Percentiles rank a stretch among this genome's conserved stretches.
Evolutionary conservation across 768 basidiomycete species (phyloP).

Genomic region (Pisolithus albus): DNA sequence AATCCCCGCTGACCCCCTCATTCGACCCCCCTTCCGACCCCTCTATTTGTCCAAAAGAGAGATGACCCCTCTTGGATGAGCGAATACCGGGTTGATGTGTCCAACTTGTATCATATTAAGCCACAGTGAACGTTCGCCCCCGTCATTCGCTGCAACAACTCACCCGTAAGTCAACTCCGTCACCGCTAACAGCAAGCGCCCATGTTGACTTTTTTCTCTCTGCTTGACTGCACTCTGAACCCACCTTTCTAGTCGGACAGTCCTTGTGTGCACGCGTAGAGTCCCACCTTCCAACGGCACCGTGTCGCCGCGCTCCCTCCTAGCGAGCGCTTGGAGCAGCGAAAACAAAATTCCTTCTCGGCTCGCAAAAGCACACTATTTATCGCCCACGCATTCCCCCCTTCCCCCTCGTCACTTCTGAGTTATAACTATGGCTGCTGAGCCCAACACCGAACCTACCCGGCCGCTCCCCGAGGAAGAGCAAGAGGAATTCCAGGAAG

Average conservation of each 20-base stretch:
- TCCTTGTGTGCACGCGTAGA: not conserved
- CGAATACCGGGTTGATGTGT: no score
- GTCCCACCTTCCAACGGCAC: conserved; percentile 3
- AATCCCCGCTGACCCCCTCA: not conserved
- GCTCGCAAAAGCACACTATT: no score
- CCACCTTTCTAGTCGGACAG: not conserved
- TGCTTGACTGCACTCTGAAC: not conserved
- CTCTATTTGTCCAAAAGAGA: not conserved
- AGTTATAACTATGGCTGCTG: conserved; percentile 14
- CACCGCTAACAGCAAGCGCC: conserved; percentile 1
- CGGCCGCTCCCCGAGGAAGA: not conserved
- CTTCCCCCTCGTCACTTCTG: not conserved
- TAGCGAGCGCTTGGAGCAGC: no score
- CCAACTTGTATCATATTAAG: no score
- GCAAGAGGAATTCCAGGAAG: conserved; percentile 9
- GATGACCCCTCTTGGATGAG: not conserved
- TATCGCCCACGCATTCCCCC: not conserved
- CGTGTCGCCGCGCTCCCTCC: not conserved
- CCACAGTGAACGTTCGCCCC: conserved; percentile 12
- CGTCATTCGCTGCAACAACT: conserved; percentile 15
- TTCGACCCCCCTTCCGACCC: not conserved
- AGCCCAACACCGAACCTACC: conserved; percentile 13
- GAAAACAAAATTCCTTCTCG: no score
- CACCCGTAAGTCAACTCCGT: conserved; percentile 8
- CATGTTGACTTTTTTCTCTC: not conserved